These are phyloP conservation scores for Alternaria rosae DNA, from an alignment of 2,329 filamentous ascomycete genomes.

Conservation along the genomic window DNA sequence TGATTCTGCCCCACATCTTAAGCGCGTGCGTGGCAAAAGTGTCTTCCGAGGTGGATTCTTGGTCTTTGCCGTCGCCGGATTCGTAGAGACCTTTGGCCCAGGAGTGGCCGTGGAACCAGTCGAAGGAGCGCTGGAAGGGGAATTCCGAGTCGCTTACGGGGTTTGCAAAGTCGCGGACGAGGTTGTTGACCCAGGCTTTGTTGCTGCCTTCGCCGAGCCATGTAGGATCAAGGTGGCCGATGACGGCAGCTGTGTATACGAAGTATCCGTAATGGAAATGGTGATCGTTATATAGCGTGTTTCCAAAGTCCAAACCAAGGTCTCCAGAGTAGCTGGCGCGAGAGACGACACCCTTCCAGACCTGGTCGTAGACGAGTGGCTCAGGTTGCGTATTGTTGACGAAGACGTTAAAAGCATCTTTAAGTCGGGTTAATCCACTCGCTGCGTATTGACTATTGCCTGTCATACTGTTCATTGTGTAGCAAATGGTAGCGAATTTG, in stretches of 20 bases:
- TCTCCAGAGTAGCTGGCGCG: constrained; percentile 62
- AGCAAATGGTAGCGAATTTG: constrained; percentile 57
- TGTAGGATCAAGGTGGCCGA: constrained; percentile 77
- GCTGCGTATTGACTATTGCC: constrained; percentile 63
- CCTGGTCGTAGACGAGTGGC: constrained; percentile 64
- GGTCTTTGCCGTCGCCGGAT: constrained; percentile 78
- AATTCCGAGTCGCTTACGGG: constrained; percentile 74
- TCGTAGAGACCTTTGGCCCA: constrained; percentile 88
- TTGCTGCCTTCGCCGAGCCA: constrained; percentile 74
- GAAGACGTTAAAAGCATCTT: constrained; percentile 61
- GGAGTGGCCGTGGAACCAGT: constrained; percentile 92
- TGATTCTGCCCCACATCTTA: constrained; percentile 91
- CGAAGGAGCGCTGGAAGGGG: constrained; percentile 76
- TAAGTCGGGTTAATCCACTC: constrained; percentile 59
- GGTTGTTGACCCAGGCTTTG: constrained; percentile 79
- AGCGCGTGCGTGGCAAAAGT: constrained; percentile 86
- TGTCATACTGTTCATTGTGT: constrained; percentile 63
- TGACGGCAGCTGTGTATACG: constrained; percentile 84
- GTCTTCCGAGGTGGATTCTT: constrained; percentile 94
- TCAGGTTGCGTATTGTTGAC: constrained; percentile 55
- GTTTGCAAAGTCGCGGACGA: constrained; percentile 86
- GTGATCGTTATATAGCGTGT: constrained; percentile 79
- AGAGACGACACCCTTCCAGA: constrained; percentile 85
- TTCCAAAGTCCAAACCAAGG: constrained; percentile 83
- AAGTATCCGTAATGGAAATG: constrained; percentile 83